Evolutionary conservation across 169 alveolate genomes (phyloP).

Genomic region (Ichthyophthirius multifiliis): DNA sequence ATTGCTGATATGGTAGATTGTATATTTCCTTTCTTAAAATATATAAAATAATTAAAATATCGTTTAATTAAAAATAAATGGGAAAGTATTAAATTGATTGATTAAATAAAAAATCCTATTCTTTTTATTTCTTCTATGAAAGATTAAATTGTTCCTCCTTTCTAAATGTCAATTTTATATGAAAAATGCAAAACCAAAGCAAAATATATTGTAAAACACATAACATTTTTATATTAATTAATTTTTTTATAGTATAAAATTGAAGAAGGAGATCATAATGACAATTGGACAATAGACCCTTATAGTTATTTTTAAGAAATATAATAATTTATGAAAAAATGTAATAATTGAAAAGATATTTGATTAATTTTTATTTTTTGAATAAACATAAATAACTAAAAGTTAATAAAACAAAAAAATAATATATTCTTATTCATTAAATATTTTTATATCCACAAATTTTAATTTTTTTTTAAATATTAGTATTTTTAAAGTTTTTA

Average conservation of each 20-base stretch:
- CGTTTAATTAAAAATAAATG: slow-evolving; percentile 59
- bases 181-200: slow-evolving; percentile 23
- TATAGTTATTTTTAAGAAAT: slow-evolving; percentile 57
- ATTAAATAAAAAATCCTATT: slow-evolving; percentile 60
- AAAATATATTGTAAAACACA: neutral
- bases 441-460: no score
- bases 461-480: no score
- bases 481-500: no score
- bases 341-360: no score
- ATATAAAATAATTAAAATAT: slow-evolving; percentile 37
- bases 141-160: slow-evolving; percentile 77
- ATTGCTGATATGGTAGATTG: slow-evolving; percentile 73
- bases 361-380: no score
- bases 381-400: no score
- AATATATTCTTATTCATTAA: no score
- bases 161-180: slow-evolving; percentile 53
- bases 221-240: neutral
- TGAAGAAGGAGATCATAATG: slow-evolving; percentile 71
- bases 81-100: slow-evolving; percentile 61
- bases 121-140: slow-evolving; percentile 59
- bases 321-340: slow-evolving; percentile 44
- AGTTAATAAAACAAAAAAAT: no score
- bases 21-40: slow-evolving; percentile 43
- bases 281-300: slow-evolving; percentile 62
- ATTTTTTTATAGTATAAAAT: slow-evolving; percentile 29